A percentile compares a stretch with the other conserved stretches of the same genome.
phyloP scores from a whole-genome alignment of 495 filamentous ascomycete genomes.

The Bryoglossum gracile region DNA sequence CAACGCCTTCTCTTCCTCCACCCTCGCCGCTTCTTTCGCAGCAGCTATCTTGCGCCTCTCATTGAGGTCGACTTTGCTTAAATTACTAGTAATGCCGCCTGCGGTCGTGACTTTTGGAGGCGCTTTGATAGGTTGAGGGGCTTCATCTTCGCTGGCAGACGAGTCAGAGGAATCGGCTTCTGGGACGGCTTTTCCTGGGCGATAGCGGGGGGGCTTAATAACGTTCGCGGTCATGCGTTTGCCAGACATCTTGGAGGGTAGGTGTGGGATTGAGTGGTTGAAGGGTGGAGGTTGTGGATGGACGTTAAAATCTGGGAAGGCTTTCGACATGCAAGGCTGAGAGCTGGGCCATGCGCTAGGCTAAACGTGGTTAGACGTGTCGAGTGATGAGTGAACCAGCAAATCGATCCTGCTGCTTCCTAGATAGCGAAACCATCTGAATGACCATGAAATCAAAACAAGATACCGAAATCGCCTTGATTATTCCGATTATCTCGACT shows the following conservation, averaged over 20 bases:
- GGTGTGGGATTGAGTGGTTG: background rate
- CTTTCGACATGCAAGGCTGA: conserved; percentile 5
- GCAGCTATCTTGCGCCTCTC: conserved; percentile 39
- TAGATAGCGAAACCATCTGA: too few species aligned
- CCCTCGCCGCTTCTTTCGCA: conserved; percentile 41
- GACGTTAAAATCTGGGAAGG: background rate
- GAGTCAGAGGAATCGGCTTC: conserved; percentile 59
- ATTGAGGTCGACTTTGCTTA: conserved; percentile 61
- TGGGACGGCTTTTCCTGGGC: conserved; percentile 73
- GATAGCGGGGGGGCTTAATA: conserved; percentile 70
- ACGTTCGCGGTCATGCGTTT: conserved; percentile 97
- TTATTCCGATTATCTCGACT: too few species aligned
- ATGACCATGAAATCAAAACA: too few species aligned
- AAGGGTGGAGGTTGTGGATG: background rate
- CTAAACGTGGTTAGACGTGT: background rate
- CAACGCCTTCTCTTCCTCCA: conserved; percentile 36
- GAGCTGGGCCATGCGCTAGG: too few species aligned
- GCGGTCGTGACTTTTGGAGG: conserved; percentile 54
- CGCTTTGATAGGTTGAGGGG: conserved; percentile 39
- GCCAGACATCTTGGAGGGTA: conserved; percentile 61
- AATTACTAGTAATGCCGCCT: conserved; percentile 46
- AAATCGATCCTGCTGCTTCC: too few species aligned
- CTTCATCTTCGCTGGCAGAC: conserved; percentile 48
- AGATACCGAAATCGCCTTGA: too few species aligned
- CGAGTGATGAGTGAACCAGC: too few species aligned